Base-by-base conservation (phyloP, 768 basidiomycete genomes). In the Royoungia palumana region DNA sequence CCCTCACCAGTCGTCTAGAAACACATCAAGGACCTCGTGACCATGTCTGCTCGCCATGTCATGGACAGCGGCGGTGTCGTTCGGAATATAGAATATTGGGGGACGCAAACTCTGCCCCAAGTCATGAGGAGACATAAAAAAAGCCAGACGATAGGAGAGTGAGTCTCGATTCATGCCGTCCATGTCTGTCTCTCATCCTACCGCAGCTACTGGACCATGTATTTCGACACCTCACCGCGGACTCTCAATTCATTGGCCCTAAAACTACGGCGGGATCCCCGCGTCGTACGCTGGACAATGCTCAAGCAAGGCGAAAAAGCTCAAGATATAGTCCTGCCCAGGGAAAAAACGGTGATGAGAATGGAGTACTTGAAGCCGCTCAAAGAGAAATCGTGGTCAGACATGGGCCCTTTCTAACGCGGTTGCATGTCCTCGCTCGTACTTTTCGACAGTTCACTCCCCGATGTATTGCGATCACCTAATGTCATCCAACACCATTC, bases 191-290 rank as follows among this genome's bases (percentile, higher is more conserved):
- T n/a, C 52, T 55, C 21, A 65, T 49, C 17, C 44, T 20, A 19
- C 42, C 3, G 40, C 57, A 94, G 92, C 58, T 93, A 93, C 65
- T 94, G 90, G 90, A 84, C 87, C 5, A 79, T 95, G 74, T 80
- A 90, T 62, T 95, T 94, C 65, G 93, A 95, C 72, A 81, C 89
- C 4, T 86, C 87, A 9, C 92, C 92, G 11, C 73, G 73, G 34
- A 83, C 81, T 0, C 72, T 94, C 41, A 71, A 73, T 6, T 72
- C 77, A 1, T 72, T 95, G n/a, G 81, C 82, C 56, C 68, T 72
- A 9, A 73, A 86, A 47, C 77, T 94, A 66, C 81, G 85, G 8
- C 75, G 75, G 44, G 93, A 95, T 60, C 90, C 90, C 11, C 80
- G 86, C 27, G 89, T 95, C 13, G 72, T 95, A 46, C 79, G 90